Evolutionary conservation across 2,329 filamentous ascomycete species (phyloP).

Genomic region (Ophiostoma ulmi): DNA sequence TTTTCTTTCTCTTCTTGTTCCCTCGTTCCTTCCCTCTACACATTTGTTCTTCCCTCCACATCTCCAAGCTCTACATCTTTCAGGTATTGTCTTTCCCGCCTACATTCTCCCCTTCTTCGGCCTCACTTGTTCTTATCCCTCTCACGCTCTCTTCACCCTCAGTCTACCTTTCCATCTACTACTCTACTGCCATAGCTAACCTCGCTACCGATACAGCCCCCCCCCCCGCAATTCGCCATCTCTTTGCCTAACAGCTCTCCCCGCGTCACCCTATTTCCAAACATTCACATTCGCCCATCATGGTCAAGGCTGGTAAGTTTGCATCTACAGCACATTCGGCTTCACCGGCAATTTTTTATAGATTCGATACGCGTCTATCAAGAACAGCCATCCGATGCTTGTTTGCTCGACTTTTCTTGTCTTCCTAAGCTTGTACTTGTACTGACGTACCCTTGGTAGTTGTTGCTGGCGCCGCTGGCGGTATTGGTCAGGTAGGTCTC

Average conservation of each 20-base stretch:
- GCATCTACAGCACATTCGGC: neutral
- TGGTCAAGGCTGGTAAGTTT: conserved; percentile 39
- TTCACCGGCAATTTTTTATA: neutral
- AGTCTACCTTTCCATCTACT: neutral
- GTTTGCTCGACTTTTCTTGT: neutral
- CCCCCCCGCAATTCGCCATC: conserved; percentile 28
- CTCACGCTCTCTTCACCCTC: neutral
- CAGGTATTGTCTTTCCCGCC: conserved; percentile 22
- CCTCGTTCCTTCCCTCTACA: neutral
- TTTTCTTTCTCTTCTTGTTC: neutral
- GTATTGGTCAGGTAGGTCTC: conserved; percentile 87
- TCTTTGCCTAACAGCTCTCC: conserved; percentile 27
- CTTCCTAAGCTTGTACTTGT: neutral
- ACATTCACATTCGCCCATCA: conserved; percentile 30
- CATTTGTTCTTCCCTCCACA: conserved; percentile 10
- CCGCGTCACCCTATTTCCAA: conserved; percentile 10
- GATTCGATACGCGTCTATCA: neutral
- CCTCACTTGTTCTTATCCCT: neutral
- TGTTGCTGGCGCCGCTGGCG: conserved; percentile 94
- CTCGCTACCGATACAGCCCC: conserved; percentile 27
- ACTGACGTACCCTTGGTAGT: conserved; percentile 38
- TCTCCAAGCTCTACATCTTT: conserved; percentile 10
- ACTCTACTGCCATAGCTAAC: conserved; percentile 10
- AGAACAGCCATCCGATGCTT: neutral
- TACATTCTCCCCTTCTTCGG: conserved; percentile 10